Base-by-base conservation (phyloP, 2,329 filamentous ascomycete species). In the Aspergillus quadricinctus region DNA sequence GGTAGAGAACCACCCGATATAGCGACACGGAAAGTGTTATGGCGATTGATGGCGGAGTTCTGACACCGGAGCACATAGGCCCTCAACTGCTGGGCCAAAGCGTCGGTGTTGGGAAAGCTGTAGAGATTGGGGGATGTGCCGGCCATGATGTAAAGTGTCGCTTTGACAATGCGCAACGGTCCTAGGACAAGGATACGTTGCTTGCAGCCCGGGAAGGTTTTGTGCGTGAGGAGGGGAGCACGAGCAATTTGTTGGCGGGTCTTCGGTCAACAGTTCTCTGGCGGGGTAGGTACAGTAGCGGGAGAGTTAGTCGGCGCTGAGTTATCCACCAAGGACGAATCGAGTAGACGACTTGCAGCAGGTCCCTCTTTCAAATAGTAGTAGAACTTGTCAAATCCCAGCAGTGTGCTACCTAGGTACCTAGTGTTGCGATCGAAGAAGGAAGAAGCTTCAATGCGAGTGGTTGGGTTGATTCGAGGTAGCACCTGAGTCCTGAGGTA, bases 1-100 rank as follows among this genome's bases (percentile, higher is more conserved):
- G 94, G 94, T 48, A 99, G 85, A 17, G 92, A 97, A 66, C 94
- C 94, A 65, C 94, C 94, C 0, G 93, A 97, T 53, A 97, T 89
- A 63, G 87, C 94, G 58, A 99, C 81, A 75, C 95, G 93, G 83
- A 99, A 97, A 71, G 82, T 82, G 61, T 83, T 82, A 75, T 97
- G 94, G 60, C 92, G 89, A 64, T 81, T 78, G 61, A 97, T 77
- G 57, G 92, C 91, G 58, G 87, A 83, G 69, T 87, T 88, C 77
- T 99, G 93, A 68, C 83, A 86, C 67, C 89, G 83, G 66, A 97
- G 82, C 67, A 97, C 80, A 76, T 95, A 97, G 66, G 84, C 79
- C 70, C 92, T 88, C 66, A 99, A 84, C 62, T 88, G 87, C 37
- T 83, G 78, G 21, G 92, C 90, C 64, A 99, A 86, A 58, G 84